Evolutionary conservation across 1,284 basidiomycete genomes (phyloP), one percentile per base, ranked within the genome.

Genomic region (Cerrena zonata): DNA sequence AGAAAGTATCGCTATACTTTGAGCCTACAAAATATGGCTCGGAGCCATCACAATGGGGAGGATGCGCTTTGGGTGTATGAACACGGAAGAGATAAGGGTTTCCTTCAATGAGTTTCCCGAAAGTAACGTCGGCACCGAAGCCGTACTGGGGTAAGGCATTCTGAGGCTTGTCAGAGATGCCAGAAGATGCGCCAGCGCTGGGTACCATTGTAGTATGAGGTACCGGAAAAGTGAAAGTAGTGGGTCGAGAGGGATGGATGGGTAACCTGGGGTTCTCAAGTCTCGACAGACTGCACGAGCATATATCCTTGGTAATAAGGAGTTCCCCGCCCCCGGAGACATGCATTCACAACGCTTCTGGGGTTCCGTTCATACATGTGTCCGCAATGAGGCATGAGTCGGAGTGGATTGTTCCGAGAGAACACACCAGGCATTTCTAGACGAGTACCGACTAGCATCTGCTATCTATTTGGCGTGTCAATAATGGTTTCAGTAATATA

Each of bases 71-170:
- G 24, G 86, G 86, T 23, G 86, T 86, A 63, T 89, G 80, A 12
- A 89, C 79, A 37, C 86, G 84, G 70, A 85, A 89, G 58, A 89
- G 74, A 66, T 86, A 88, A 30, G 75, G 80, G 61, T 88, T 88
- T 51, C 75, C 71, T 50, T 75, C 68, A 55, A 83, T 65, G 30
- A 89, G 76, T 41, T 67, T 69, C 50, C 78, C 74, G 64, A 88
- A 89, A 43, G 77, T 71, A 61, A 77, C 69, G 54, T 83, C 78
- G 40, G 76, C 61, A 38, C 79, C 77, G 61, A 87, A 87, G 52
- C 86, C 86, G 59, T 84, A 82, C 62, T 87, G 86, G 48, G 86
- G 86, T 46, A 87, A 71, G 13, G 64, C 57, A 43, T 61, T 57
- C 26, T 53, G 58, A 37, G 59, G 58, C 49, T 24, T 58, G 45